Conservation (phyloP, 2,329 filamentous ascomycete genomes). For the Pezicula neosporulosa region DNA sequence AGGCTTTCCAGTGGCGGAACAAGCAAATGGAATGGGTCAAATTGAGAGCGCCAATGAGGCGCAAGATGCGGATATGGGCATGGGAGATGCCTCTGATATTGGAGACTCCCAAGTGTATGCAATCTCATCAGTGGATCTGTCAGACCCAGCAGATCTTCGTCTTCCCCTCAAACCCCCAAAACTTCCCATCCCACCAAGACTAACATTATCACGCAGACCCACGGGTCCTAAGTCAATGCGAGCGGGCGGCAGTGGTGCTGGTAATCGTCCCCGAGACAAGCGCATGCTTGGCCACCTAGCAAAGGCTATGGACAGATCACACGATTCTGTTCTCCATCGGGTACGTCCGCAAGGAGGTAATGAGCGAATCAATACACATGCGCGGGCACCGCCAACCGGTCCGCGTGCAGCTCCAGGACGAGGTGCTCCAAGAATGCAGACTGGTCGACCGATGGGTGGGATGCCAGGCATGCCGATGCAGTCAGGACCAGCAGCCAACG, state of each 20-base stretch:
- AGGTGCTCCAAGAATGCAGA: slow-evolving; percentile 31
- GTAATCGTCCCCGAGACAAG: slow-evolving; percentile 62
- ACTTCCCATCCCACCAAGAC: slow-evolving; percentile 19
- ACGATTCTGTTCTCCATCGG: slow-evolving; percentile 75
- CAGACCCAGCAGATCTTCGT: slow-evolving; percentile 3
- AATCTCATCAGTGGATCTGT: slow-evolving; percentile 9
- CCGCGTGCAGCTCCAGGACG: slow-evolving; percentile 49
- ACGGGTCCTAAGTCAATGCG: slow-evolving; percentile 96
- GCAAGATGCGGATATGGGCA: slow-evolving; percentile 71
- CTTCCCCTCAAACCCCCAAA: slow-evolving; percentile 10
- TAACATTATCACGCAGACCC: slow-evolving; percentile 58
- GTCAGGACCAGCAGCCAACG: slow-evolving; percentile 36
- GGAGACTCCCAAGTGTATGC: slow-evolving; percentile 52
- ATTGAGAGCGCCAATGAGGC: slow-evolving; percentile 45
- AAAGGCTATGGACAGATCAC: slow-evolving; percentile 74
- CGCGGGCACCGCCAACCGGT: slow-evolving; percentile 67
- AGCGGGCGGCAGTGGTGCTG: slow-evolving; percentile 47
- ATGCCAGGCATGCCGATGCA: slow-evolving; percentile 38
- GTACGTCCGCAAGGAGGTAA: slow-evolving; percentile 69
- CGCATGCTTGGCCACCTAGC: slow-evolving; percentile 83
- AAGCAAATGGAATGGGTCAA: slow-evolving; percentile 47
- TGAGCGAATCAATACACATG: slow-evolving; percentile 79
- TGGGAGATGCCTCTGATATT: slow-evolving; percentile 31
- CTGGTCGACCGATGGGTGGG: slow-evolving; percentile 44
- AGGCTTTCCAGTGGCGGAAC: slow-evolving; percentile 15